phyloP scores from a whole-genome alignment of 495 filamentous ascomycete genomes.

The Penicillium atrosanguineum region DNA sequence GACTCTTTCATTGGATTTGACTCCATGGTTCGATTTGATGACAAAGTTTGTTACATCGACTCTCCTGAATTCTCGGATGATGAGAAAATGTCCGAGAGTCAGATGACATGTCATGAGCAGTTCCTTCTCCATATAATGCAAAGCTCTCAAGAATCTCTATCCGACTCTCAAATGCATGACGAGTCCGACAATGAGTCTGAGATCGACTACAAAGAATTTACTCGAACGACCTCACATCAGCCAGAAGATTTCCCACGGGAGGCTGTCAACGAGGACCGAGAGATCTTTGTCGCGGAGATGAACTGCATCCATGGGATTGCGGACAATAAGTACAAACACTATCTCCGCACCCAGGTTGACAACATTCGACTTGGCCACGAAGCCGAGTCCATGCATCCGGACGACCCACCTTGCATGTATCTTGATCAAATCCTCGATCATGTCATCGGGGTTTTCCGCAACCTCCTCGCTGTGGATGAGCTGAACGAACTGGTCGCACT shows the following conservation, averaged over 20 bases:
- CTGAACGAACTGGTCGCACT: constrained; percentile 33
- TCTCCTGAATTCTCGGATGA: constrained; percentile 25
- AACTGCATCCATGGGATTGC: constrained; percentile 44
- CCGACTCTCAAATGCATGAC: constrained; percentile 4
- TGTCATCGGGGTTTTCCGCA: constrained; percentile 43
- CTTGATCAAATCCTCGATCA: constrained; percentile 39
- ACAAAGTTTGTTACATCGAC: constrained; percentile 39
- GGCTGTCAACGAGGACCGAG: constrained; percentile 39
- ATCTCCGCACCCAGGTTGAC: constrained; percentile 35
- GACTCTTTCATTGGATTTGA: constrained; percentile 45
- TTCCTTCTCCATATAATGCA: constrained; percentile 29
- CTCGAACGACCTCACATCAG: constrained; percentile 19
- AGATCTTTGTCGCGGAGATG: constrained; percentile 44
- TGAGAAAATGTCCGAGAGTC: constrained; percentile 17
- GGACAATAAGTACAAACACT: constrained; percentile 31
- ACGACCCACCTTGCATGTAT: constrained; percentile 34
- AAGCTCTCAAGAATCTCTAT: constrained; percentile 26
- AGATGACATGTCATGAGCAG: constrained; percentile 43
- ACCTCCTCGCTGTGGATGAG: constrained; percentile 39
- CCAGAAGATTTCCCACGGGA: constrained; percentile 42
- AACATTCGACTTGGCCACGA: constrained; percentile 36
- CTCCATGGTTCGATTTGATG: constrained; percentile 37
- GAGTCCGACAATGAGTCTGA: constrained; percentile 11
- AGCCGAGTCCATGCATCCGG: constrained; percentile 36
- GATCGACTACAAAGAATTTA: constrained; percentile 10